Conservation (phyloP, 2,329 filamentous ascomycete genomes). For the Chrysosphaeria jannelii region DNA sequence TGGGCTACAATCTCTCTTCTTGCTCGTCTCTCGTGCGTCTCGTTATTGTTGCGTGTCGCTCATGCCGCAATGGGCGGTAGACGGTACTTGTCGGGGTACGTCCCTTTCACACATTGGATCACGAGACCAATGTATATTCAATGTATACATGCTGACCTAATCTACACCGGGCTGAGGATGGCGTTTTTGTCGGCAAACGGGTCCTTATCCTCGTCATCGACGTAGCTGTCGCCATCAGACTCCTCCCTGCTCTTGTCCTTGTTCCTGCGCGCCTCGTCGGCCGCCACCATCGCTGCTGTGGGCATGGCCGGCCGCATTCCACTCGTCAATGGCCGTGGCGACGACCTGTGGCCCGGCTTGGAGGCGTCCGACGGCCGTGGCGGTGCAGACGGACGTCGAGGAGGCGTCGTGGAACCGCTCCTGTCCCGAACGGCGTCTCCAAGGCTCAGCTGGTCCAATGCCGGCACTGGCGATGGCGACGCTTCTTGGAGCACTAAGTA, state of each 20-base stretch:
- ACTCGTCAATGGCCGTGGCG: neutral
- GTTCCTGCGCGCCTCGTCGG: constrained; percentile 13
- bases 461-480: constrained; percentile 4
- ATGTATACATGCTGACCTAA: constrained; percentile 10
- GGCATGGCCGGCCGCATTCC: constrained; percentile 1
- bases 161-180: constrained; percentile 15
- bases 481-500: constrained; percentile 19
- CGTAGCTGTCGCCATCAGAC: constrained; percentile 23
- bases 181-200: constrained; percentile 68
- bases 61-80: neutral
- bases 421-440: too few relatives aligned
- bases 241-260: constrained; percentile 6
- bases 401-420: constrained; percentile 10
- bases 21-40: neutral
- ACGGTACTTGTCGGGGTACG: neutral
- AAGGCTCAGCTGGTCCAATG: too few relatives aligned
- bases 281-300: constrained; percentile 2
- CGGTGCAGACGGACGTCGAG: constrained; percentile 14
- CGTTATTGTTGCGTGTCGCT: neutral
- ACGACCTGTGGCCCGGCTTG: constrained; percentile 11
- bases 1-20: neutral
- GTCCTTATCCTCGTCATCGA: constrained; percentile 43
- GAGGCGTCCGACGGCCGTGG: constrained; percentile 15
- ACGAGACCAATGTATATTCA: neutral
- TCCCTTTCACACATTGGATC: neutral